Conservation (phyloP, 192 early-diverging fungal species). For the Coemansia sp. region DNA sequence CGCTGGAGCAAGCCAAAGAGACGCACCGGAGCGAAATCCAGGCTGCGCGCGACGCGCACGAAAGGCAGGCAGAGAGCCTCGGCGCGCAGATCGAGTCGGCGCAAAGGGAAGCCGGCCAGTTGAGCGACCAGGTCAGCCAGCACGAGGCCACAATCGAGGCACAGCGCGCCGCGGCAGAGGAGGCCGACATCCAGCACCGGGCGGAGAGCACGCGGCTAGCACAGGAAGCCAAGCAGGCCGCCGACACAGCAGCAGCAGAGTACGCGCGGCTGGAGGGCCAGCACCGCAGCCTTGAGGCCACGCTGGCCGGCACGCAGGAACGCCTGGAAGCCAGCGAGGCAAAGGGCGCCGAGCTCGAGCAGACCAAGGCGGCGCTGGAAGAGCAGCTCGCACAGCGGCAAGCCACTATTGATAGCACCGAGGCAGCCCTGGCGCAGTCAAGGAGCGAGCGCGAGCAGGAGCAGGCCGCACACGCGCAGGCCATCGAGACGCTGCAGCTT, state of each 20-base stretch:
- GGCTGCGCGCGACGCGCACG: neutral
- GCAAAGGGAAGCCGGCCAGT: neutral
- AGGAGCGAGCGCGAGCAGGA: conserved; percentile 9
- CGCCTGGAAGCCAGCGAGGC: conserved; percentile 9
- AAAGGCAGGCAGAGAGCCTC: conserved; percentile 6
- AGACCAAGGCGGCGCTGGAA: neutral
- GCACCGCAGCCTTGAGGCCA: neutral
- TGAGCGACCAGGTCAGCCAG: neutral
- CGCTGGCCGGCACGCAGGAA: conserved; percentile 2
- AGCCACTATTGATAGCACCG: neutral
- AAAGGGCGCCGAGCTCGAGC: neutral
- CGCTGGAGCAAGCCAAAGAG: neutral
- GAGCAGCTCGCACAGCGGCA: conserved; percentile 1
- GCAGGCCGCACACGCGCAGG: conserved; percentile 6
- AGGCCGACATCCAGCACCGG: neutral
- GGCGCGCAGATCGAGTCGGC: neutral
- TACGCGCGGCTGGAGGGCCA: neutral
- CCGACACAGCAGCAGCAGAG: neutral
- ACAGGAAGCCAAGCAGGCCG: conserved; percentile 4
- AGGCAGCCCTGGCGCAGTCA: neutral
- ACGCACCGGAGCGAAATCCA: neutral
- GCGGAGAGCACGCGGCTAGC: neutral
- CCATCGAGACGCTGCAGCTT: neutral
- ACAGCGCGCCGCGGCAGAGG: neutral
- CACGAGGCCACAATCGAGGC: conserved; percentile 1